phyloP scores from a whole-genome alignment of 306 rosid species.

The Lathyrus aphaca region DNA sequence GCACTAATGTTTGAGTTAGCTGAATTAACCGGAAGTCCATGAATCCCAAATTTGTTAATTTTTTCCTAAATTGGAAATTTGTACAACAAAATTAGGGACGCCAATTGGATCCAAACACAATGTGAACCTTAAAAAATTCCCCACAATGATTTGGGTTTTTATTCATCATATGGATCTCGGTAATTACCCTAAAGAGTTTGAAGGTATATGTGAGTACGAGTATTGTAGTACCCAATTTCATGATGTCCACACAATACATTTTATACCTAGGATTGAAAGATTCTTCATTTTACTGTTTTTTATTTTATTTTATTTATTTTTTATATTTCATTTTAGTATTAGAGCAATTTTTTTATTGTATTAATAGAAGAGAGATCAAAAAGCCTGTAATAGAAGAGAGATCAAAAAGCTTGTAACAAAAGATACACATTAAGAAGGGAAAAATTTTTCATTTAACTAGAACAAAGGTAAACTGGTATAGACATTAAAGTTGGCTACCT shows the following conservation, averaged over 20 bases:
- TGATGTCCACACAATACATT: too few species aligned
- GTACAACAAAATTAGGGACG: constrained; percentile 11
- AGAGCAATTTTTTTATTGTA: not conserved
- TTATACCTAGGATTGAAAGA: too few species aligned
- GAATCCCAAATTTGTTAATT: constrained; percentile 3
- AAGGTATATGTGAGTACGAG: not conserved
- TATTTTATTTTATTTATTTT: not conserved
- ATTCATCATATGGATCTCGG: not conserved
- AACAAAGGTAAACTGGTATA: not conserved
- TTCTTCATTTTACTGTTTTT: too few species aligned
- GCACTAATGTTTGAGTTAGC: not conserved
- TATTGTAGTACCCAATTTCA: not conserved
- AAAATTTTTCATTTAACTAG: constrained; percentile 7
- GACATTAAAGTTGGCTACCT: not conserved
- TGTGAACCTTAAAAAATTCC: not conserved
- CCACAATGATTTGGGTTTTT: not conserved
- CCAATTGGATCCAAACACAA: not conserved
- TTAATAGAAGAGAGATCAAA: not conserved
- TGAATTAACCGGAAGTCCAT: constrained; percentile 33
- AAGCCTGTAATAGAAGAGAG: not conserved
- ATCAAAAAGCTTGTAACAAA: not conserved
- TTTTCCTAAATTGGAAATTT: constrained; percentile 23
- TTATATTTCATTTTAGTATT: constrained; percentile 1
- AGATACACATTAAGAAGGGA: not conserved
- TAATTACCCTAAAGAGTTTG: not conserved